A percentile compares a stretch with the other conserved stretches of the same genome.
These are phyloP conservation scores for Glarea lozoyensis DNA, from an alignment of 495 filamentous ascomycete species.

Conservation along the genomic window DNA sequence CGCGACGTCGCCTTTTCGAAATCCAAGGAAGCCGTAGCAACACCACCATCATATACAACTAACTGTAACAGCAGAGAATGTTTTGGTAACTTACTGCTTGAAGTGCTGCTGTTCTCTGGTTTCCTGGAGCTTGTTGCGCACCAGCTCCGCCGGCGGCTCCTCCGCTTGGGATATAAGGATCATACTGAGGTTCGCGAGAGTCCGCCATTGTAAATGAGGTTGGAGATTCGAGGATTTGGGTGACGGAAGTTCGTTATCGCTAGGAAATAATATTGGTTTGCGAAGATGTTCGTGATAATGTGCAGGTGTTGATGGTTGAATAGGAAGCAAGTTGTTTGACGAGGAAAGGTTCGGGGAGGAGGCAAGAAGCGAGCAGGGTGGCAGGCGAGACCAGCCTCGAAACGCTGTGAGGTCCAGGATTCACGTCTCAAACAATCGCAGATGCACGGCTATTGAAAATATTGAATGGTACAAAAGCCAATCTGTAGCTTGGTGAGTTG, in stretches of 20 bases:
- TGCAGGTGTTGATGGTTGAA: background rate
- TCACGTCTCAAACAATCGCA: background rate
- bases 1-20: too few relatives aligned
- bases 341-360: background rate
- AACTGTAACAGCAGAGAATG: too few relatives aligned
- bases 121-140: slow-evolving; percentile 12
- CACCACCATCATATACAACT: too few relatives aligned
- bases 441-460: background rate
- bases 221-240: background rate
- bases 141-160: slow-evolving; percentile 17
- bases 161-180: slow-evolving; percentile 21
- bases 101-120: slow-evolving; percentile 21
- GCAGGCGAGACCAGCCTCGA: background rate
- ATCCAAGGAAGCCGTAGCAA: too few relatives aligned
- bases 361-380: background rate
- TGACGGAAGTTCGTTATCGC: background rate
- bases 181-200: slow-evolving; percentile 18
- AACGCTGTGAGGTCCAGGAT: background rate
- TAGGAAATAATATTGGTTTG: slow-evolving; percentile 1
- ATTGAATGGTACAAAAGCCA: too few relatives aligned
- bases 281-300: background rate
- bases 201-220: slow-evolving; percentile 15
- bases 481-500: too few relatives aligned
- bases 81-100: slow-evolving; percentile 27
- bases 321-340: background rate